Percentiles rank a stretch among this genome's conserved stretches.
phyloP scores from a whole-genome alignment of 2,329 filamentous ascomycete species.

The Aspergillus aculeatus region DNA sequence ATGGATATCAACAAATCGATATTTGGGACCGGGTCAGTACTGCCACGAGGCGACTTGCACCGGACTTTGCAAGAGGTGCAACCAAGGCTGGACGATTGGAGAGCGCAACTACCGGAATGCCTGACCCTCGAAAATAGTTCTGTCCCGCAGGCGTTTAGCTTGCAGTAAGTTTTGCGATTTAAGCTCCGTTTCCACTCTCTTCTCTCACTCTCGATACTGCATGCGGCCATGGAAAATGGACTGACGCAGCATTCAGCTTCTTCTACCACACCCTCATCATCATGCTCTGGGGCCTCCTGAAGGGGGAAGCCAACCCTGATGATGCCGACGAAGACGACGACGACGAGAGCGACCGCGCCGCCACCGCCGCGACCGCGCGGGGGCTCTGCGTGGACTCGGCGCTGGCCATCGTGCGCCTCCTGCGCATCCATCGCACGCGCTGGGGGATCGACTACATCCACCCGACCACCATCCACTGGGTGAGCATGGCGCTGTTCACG shows the following conservation, averaged over 20 bases:
- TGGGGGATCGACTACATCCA: slow-evolving; percentile 29
- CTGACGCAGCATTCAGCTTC: background rate
- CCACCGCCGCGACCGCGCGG: background rate
- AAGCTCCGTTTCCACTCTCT: no score
- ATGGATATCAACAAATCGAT: slow-evolving; percentile 8
- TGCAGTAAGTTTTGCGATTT: background rate
- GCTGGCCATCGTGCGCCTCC: slow-evolving; percentile 18
- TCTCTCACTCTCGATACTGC: background rate
- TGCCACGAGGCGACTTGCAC: background rate
- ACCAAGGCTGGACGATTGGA: background rate
- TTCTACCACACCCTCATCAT: background rate
- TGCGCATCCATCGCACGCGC: slow-evolving; percentile 19
- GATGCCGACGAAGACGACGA: background rate
- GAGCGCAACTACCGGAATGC: background rate
- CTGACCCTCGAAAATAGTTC: background rate
- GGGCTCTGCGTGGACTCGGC: slow-evolving; percentile 17
- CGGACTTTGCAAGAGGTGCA: background rate
- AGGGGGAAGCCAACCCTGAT: background rate
- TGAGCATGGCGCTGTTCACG: slow-evolving; percentile 23
- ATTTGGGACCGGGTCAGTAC: slow-evolving; percentile 8
- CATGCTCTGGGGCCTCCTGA: background rate
- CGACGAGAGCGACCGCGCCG: background rate
- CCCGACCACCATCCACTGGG: slow-evolving; percentile 24
- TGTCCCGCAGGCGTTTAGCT: background rate
- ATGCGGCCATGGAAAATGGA: background rate